Evolutionary conservation across 2,329 filamentous ascomycete genomes (phyloP).

Genomic region (Lasiodiplodia hormozganensis): DNA sequence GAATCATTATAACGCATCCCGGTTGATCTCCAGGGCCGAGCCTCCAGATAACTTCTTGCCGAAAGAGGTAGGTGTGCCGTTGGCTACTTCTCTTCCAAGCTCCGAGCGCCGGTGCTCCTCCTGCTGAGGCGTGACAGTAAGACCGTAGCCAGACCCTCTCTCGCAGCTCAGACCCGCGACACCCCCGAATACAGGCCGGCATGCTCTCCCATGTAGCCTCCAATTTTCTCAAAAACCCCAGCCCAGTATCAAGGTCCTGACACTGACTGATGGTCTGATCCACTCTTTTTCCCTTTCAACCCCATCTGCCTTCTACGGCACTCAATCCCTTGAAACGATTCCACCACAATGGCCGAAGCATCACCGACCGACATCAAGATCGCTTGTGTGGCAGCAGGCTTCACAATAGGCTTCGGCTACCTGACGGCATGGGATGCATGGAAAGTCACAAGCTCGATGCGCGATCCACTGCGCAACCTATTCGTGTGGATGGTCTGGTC

Average conservation of each 20-base stretch:
- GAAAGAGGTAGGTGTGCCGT: background rate
- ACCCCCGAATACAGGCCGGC: constrained; percentile 5
- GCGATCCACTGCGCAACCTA: constrained; percentile 9
- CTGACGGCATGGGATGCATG: constrained; percentile 21
- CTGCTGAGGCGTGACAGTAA: background rate
- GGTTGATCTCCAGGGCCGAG: constrained; percentile 1
- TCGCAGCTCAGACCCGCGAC: background rate
- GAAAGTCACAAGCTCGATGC: constrained; percentile 5
- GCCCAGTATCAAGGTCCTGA: background rate
- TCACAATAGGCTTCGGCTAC: constrained; percentile 22
- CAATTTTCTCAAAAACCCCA: constrained; percentile 1
- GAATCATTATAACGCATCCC: background rate
- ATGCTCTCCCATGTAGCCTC: background rate
- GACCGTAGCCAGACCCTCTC: background rate
- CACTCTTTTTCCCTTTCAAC: background rate
- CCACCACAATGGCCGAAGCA: constrained; percentile 5
- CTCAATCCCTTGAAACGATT: background rate
- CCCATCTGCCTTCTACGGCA: background rate
- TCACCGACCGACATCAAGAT: constrained; percentile 10
- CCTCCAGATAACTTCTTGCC: background rate
- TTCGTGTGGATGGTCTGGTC: constrained; percentile 56
- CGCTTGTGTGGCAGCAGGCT: constrained; percentile 2
- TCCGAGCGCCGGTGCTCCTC: background rate
- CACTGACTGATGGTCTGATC: background rate
- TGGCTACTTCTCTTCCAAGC: background rate